These are phyloP conservation scores for Corymbia maculata DNA, from an alignment of 345 rosid genomes.

Conservation along the genomic window DNA sequence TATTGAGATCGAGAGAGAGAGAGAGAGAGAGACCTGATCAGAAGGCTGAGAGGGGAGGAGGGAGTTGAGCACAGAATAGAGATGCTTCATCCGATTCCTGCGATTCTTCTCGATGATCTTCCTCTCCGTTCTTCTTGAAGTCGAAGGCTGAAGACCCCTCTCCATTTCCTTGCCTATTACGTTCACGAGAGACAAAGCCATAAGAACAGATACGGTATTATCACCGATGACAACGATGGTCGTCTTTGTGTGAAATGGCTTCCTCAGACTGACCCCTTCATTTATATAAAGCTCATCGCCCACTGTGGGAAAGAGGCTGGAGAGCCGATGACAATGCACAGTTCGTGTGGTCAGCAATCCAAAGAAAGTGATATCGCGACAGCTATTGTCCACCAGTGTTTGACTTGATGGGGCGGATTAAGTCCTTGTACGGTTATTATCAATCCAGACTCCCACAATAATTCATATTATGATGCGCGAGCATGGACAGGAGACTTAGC, in stretches of 20 bases:
- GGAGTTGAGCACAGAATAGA: slow-evolving; percentile 29
- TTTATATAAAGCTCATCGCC: not conserved
- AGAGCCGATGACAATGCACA: not conserved
- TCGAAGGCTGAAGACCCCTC: slow-evolving; percentile 6
- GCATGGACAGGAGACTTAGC: not conserved
- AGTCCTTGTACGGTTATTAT: not conserved
- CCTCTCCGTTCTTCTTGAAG: slow-evolving; percentile 16
- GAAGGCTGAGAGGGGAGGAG: slow-evolving; percentile 28
- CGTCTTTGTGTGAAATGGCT: not conserved
- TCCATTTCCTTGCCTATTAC: not conserved
- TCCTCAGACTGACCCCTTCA: not conserved
- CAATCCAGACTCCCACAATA: not conserved
- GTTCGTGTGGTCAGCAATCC: not conserved
- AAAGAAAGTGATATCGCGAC: not conserved
- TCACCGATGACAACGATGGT: not conserved
- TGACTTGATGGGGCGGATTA: not conserved
- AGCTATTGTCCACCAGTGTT: not conserved
- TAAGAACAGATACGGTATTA: not conserved
- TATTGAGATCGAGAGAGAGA: not conserved
- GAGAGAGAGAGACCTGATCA: slow-evolving; percentile 10
- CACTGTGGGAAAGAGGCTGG: not conserved
- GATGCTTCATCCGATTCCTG: slow-evolving; percentile 42
- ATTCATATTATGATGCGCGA: not conserved
- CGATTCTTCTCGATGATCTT: slow-evolving; percentile 45
- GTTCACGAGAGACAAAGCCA: not conserved